Evolutionary conservation across 1,284 basidiomycete genomes (phyloP).

Genomic region (Heliocybe sulcata): DNA sequence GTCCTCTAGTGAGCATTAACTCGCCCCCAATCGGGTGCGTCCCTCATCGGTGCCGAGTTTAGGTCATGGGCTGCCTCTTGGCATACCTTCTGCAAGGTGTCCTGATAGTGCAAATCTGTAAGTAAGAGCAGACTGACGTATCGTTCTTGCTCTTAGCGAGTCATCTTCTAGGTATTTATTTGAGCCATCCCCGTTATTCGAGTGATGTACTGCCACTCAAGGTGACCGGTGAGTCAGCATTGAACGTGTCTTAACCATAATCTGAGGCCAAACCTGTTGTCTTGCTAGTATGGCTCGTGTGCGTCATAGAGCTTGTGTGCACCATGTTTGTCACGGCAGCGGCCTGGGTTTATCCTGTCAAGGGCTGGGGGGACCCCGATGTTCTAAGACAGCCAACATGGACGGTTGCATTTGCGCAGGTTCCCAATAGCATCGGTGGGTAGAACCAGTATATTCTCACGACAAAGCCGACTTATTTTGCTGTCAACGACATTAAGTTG

Average conservation of each 20-base stretch:
- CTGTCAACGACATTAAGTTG: not conserved
- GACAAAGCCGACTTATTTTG: not conserved
- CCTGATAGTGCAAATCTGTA: not conserved
- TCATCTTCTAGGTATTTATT: no score
- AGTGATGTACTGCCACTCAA: not conserved
- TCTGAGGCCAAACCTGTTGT: no score
- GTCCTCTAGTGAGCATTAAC: no score
- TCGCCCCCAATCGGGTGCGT: no score
- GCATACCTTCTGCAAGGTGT: not conserved
- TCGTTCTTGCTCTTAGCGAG: no score
- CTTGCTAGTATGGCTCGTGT: not conserved
- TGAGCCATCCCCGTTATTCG: not conserved
- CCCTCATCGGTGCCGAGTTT: not conserved
- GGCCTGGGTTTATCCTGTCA: not conserved
- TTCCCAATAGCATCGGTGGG: not conserved
- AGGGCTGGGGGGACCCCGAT: not conserved
- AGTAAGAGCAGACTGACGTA: no score
- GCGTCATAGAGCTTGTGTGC: not conserved
- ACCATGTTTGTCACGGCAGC: not conserved
- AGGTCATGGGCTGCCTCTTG: not conserved
- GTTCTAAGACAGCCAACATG: not conserved
- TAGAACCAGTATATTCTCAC: not conserved
- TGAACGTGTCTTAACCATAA: not conserved
- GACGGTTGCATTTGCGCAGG: not conserved
- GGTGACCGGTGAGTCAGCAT: not conserved